A percentile compares a stretch with the other conserved stretches of the same genome.
Evolutionary conservation across 2,329 filamentous ascomycete genomes (phyloP).

Genomic region (Trichoderma lentiforme): DNA sequence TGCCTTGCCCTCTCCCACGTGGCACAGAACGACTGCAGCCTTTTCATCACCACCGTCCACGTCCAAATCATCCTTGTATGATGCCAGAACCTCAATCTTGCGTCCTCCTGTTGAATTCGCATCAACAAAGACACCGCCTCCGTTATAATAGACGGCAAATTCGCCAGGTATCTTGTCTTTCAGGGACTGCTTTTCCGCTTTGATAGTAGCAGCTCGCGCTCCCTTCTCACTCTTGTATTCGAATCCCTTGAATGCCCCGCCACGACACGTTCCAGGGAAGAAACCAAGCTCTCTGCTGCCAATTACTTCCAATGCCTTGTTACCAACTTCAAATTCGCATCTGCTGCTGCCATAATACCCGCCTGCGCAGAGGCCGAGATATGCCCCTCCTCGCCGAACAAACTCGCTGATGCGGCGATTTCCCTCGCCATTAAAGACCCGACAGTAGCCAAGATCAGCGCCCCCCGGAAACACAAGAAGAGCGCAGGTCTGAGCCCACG

Average conservation of each 20-base stretch:
- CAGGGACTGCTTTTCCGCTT: constrained; percentile 60
- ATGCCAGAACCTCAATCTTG: constrained; percentile 78
- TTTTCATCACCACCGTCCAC: constrained; percentile 71
- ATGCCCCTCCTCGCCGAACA: constrained; percentile 79
- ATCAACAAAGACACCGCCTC: constrained; percentile 89
- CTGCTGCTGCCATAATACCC: constrained; percentile 80
- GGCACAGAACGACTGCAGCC: constrained; percentile 80
- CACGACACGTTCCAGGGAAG: constrained; percentile 82
- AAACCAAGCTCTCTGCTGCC: constrained; percentile 83
- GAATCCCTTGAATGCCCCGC: constrained; percentile 85
- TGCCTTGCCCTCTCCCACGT: constrained; percentile 74
- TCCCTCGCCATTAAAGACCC: constrained; percentile 79
- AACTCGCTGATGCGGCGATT: constrained; percentile 83
- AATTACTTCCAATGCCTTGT: constrained; percentile 73
- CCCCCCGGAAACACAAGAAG: constrained; percentile 90
- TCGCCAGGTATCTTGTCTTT: constrained; percentile 53
- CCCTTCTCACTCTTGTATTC: constrained; percentile 85
- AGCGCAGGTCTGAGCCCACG: constrained; percentile 83
- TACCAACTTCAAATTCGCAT: constrained; percentile 91
- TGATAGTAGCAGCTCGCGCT: constrained; percentile 67
- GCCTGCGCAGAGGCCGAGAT: constrained; percentile 89
- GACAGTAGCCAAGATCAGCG: constrained; percentile 89
- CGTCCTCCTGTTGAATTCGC: constrained; percentile 57
- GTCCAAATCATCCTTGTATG: constrained; percentile 69
- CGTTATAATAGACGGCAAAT: constrained; percentile 86